Percentiles rank a stretch among this genome's conserved stretches.
Conservation (phyloP, 2,329 filamentous ascomycete species). For the Venturia pyrina region DNA sequence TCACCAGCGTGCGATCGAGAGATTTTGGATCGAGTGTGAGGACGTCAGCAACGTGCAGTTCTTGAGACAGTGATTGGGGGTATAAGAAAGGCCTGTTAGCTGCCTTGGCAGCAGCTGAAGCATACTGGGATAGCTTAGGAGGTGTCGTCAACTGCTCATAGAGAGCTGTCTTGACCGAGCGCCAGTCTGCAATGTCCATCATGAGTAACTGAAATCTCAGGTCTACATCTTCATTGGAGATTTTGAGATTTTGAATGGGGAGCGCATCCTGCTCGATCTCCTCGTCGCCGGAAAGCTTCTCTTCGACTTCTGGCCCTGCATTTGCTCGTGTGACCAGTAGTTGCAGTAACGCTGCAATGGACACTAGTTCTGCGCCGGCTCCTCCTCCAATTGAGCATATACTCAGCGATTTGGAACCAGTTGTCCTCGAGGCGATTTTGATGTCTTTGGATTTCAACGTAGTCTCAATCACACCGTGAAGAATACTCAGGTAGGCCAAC, state of each 20-base stretch:
- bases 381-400: slow-evolving; percentile 54
- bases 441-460: slow-evolving; percentile 11
- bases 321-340: neutral
- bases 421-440: neutral
- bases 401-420: slow-evolving; percentile 17
- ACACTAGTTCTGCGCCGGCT: slow-evolving; percentile 57
- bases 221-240: neutral
- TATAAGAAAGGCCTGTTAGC: slow-evolving; percentile 29
- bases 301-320: neutral
- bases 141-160: slow-evolving; percentile 44
- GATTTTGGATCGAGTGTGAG: slow-evolving; percentile 21
- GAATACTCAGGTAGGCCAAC: slow-evolving; percentile 64
- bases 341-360: slow-evolving; percentile 36
- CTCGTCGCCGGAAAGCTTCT: neutral
- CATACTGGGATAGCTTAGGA: slow-evolving; percentile 36
- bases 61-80: slow-evolving; percentile 23
- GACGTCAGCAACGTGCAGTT: slow-evolving; percentile 42
- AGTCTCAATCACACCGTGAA: slow-evolving; percentile 29
- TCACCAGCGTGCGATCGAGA: neutral
- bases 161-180: slow-evolving; percentile 49
- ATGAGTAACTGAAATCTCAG: neutral
- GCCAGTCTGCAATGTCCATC: slow-evolving; percentile 77
- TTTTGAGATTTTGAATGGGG: neutral
- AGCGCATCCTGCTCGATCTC: neutral
- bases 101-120: slow-evolving; percentile 34